Conservation (phyloP, 208 protist genomes). For the Tetramitus jugosus region DNA sequence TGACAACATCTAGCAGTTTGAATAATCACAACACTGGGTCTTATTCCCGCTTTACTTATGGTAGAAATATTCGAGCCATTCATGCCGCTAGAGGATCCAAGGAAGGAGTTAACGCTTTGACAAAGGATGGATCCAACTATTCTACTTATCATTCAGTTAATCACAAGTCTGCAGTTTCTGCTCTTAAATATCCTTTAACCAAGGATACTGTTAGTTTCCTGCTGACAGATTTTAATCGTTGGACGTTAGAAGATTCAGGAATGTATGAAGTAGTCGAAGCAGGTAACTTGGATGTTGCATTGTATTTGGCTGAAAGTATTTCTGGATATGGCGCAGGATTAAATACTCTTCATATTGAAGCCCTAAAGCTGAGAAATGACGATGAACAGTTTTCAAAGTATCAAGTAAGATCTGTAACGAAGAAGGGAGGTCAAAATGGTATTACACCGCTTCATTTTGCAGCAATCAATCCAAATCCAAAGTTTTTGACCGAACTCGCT, state of each 20-base stretch:
- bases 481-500: neutral
- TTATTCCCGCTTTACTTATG: neutral
- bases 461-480: conserved; percentile 8
- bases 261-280: neutral
- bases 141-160: neutral
- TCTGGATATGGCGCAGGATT: neutral
- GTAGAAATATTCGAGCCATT: neutral
- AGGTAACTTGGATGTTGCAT: neutral
- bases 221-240: neutral
- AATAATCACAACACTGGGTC: neutral
- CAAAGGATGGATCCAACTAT: neutral
- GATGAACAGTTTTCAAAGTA: neutral
- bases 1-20: neutral
- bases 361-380: neutral
- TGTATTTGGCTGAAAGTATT: neutral
- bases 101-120: conserved; percentile 12
- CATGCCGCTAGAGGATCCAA: neutral
- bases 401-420: neutral
- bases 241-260: neutral
- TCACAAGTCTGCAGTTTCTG: neutral
- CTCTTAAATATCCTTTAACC: too few relatives aligned
- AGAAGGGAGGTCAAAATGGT: neutral
- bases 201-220: conserved; percentile 1
- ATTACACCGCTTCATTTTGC: conserved; percentile 17
- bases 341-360: conserved; percentile 12